Conservation (phyloP, 1,139 yeast species). For the Taphrina wiesneri region DNA sequence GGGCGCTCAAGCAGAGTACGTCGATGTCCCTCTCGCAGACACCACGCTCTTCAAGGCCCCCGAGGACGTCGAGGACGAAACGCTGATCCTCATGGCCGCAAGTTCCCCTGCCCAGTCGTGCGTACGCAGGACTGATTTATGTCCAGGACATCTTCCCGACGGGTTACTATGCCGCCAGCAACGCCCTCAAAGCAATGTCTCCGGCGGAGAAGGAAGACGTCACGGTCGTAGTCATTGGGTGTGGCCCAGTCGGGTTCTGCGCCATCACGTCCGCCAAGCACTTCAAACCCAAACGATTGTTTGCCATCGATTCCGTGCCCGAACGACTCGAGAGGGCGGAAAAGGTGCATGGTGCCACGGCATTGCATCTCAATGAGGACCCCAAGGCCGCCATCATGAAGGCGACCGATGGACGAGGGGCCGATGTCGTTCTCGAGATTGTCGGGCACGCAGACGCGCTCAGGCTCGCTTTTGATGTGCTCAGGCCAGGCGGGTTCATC, state of each 20-base stretch:
- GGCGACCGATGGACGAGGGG: conserved; percentile 52
- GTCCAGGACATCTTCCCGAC: conserved; percentile 65
- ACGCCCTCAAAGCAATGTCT: conserved; percentile 48
- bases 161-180: conserved; percentile 58
- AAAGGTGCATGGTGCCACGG: conserved; percentile 52
- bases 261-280: conserved; percentile 54
- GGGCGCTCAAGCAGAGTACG: conserved; percentile 65
- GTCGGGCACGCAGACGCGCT: conserved; percentile 59
- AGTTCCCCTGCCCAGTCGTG: not conserved
- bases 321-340: conserved; percentile 54
- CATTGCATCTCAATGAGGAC: conserved; percentile 48
- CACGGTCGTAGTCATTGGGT: conserved; percentile 52
- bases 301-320: conserved; percentile 56
- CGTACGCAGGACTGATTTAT: not conserved
- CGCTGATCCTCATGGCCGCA: conserved; percentile 22
- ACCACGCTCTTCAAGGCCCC: conserved; percentile 22
- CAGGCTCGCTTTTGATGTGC: conserved; percentile 55
- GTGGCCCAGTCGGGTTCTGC: conserved; percentile 68
- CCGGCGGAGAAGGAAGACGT: conserved; percentile 42
- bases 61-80: conserved; percentile 17
- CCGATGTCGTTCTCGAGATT: conserved; percentile 59
- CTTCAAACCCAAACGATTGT: conserved; percentile 50
- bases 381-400: conserved; percentile 44
- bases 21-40: conserved; percentile 61
- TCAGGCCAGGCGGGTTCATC: conserved; percentile 62